phyloP scores from a whole-genome alignment of 225 moss, liverwort and hornwort genomes.

The Rhytidiadelphus loreus region DNA sequence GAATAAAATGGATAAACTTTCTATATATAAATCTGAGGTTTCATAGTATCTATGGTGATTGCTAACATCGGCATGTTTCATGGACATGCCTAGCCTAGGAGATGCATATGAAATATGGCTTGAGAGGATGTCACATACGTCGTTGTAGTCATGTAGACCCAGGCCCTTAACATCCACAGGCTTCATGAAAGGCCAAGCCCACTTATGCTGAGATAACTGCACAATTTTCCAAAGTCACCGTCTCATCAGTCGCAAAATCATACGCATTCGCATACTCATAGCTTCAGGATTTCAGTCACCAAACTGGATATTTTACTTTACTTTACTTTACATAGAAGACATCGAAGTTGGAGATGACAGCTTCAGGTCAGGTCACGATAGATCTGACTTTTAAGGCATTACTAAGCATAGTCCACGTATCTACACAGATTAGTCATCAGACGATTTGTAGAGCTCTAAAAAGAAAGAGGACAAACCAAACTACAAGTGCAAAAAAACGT shows the following conservation, averaged over 20 bases:
- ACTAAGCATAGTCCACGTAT: background rate
- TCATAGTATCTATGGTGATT: background rate
- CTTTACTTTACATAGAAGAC: background rate
- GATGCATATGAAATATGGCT: background rate
- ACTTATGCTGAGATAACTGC: slow-evolving; percentile 87
- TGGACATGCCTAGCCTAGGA: background rate
- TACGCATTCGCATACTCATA: background rate
- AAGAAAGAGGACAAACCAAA: background rate
- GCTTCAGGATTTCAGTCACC: background rate
- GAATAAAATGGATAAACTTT: background rate
- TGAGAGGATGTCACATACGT: slow-evolving; percentile 33
- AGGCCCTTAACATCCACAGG: slow-evolving; percentile 93
- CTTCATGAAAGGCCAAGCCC: slow-evolving; percentile 99
- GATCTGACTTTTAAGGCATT: background rate
- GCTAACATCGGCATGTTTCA: background rate
- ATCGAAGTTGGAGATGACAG: background rate
- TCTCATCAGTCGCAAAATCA: background rate
- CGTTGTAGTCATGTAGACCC: slow-evolving; percentile 75
- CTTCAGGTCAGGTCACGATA: background rate
- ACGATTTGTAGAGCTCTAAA: background rate
- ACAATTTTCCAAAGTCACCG: background rate
- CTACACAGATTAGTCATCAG: background rate
- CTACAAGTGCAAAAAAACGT: background rate
- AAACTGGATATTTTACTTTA: background rate
- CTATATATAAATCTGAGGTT: background rate